Base-by-base conservation (phyloP, 345 rosid species). In the Bruguiera sexangula region DNA sequence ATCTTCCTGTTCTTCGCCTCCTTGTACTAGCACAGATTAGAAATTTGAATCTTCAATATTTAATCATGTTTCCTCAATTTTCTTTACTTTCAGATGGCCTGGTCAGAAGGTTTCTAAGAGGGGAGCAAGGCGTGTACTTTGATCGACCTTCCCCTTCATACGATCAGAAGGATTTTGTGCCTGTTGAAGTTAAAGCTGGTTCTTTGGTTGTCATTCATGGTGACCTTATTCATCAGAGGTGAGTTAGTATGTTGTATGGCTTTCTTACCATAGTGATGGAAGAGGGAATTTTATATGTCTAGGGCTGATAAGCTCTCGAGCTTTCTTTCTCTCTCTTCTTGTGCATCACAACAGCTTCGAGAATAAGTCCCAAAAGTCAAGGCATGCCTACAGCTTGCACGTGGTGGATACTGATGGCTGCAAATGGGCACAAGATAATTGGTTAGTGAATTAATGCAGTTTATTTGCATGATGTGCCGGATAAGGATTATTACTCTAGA, bases 371-470 rank as follows among this genome's bases (percentile, higher is more conserved):
- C 24, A 82, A 15, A 84, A 88, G 71, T 90, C 96, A 67, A 86
- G 97, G 79, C 98, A 91, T 84, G 96, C 97, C 27, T 91, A 91
- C 81, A 94, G 98, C 85, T 75, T 83, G 86, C 98, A 94, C 69
- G 92, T 83, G 52, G 95, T 94, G 53, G 96, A 94, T 76, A 87
- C 98, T 69, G 92, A 82, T 72, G 93, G 93, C 68, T 92, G 95
- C 84, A 88, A 85, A 73, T 94, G 97, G 98, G 85, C 92, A 20
- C 62, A 75, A 80, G 91, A 86, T 59, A 94, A 94, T 80, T 94
- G 96, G 98, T 89, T 68, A 83, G 88, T 68, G 11, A 50, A 43
- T 51, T 16, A 57, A 50, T 31, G 37, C 53, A n/a, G 66, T 31
- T 32, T n/a, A 19, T 43, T 43, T 43, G 50, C 50, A 43, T 43